These are phyloP conservation scores for Ophiostoma tasmaniense DNA, from an alignment of 2,329 filamentous ascomycete species.

Conservation along the genomic window DNA sequence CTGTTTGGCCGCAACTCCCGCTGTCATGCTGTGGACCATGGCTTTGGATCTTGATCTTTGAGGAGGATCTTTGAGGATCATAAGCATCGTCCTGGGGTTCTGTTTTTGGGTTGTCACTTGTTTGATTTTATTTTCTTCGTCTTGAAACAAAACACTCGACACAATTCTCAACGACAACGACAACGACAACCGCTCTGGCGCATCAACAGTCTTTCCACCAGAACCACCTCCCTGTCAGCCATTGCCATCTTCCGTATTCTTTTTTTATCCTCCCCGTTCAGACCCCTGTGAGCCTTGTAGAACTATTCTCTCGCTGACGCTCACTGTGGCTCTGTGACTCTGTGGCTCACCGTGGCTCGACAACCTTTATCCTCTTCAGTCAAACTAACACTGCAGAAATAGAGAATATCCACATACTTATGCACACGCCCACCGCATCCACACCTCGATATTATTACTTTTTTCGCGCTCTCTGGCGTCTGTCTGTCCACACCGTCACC, in stretches of 20 bases:
- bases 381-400: not conserved
- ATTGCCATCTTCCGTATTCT: not conserved
- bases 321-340: not conserved
- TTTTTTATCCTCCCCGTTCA: conserved; percentile 4
- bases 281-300: conserved; percentile 13
- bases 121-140: too few relatives aligned
- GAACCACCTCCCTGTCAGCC: not conserved
- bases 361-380: not conserved
- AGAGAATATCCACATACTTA: conserved; percentile 11
- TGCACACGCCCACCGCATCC: conserved; percentile 16
- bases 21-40: not conserved
- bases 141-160: too few relatives aligned
- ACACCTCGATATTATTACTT: conserved; percentile 8
- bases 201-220: not conserved
- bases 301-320: conserved; percentile 9
- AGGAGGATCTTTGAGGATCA: not conserved
- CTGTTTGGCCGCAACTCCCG: not conserved
- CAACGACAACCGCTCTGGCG: too few relatives aligned
- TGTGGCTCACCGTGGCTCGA: not conserved
- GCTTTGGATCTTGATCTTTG: not conserved
- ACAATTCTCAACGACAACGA: too few relatives aligned
- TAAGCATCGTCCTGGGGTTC: too few relatives aligned
- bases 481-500: not conserved
- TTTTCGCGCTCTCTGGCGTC: not conserved
- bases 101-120: not conserved